Percentiles rank a stretch among this genome's conserved stretches.
phyloP scores from a whole-genome alignment of 768 basidiomycete species.

The Rhodotorula babjevae region DNA sequence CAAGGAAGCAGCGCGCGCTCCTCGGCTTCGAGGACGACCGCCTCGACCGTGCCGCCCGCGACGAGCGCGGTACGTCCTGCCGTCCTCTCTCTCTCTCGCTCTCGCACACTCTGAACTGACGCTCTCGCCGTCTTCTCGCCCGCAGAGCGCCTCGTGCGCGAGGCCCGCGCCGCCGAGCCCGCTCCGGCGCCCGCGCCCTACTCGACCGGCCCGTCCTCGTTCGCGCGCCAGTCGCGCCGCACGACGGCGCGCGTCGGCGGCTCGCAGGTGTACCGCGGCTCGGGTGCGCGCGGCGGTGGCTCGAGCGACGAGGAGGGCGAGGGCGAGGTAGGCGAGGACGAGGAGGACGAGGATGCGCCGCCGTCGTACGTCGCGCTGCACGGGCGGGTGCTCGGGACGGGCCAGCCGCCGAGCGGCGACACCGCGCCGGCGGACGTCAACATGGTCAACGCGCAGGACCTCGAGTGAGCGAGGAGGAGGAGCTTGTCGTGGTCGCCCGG shows the following conservation, averaged over 20 bases:
- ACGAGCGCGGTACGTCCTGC: slow-evolving; percentile 31
- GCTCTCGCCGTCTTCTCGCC: neutral
- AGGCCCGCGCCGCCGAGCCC: slow-evolving; percentile 4
- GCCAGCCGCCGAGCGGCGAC: slow-evolving; percentile 2
- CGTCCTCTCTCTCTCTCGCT: neutral
- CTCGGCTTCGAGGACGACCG: slow-evolving; percentile 33
- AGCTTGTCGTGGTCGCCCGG: no score
- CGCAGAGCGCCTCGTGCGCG: slow-evolving; percentile 16
- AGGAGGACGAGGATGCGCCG: slow-evolving; percentile 9
- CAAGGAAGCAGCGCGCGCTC: slow-evolving; percentile 22
- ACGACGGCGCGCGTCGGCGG: neutral
- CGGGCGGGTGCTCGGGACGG: slow-evolving; percentile 29
- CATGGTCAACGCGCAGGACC: slow-evolving; percentile 22
- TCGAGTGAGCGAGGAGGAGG: neutral
- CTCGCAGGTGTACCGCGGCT: no score
- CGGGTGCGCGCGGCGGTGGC: neutral
- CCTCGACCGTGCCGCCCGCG: slow-evolving; percentile 12
- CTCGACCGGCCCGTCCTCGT: neutral
- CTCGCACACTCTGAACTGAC: neutral
- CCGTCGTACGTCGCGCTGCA: slow-evolving; percentile 18
- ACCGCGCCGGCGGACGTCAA: neutral
- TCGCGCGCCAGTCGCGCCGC: neutral
- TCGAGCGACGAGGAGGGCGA: neutral
- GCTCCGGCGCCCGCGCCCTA: neutral
- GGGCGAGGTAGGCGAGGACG: neutral